Base-by-base conservation (phyloP, 345 rosid genomes). In the Noccaea bulbosa region DNA sequence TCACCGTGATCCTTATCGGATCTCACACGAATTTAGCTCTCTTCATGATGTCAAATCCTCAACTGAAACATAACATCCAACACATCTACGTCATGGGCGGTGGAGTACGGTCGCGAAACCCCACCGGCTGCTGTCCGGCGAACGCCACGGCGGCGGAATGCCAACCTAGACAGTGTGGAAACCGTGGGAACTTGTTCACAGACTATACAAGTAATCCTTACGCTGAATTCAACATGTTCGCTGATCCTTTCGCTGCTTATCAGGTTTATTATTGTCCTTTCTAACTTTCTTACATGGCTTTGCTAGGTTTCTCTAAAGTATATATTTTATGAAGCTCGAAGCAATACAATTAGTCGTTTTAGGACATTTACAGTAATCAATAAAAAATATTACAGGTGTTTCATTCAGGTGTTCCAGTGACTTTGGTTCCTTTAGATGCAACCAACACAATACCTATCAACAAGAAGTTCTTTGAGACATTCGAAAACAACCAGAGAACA, bases 61-160 rank as follows among this genome's bases (percentile, higher is more conserved):
- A 86, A 39, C 70, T 93, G 5, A 88, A 84, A 88, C 85, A 82
- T 68, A 87, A 93, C 68, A 65, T 93, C 51, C 76, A 90, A 84
- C 93, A 84, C 24, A 83, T 90, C 34, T 93, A 85, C 62, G 66
- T 85, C 2, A 93, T 93, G 98, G 98, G 97, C 4, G 98, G 98
- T 32, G 93, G 91, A 4, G 92, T 93, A 70, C 80, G 90, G 74
- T 81, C 89, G 0, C 61, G 30, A 49, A 88, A 88, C 57, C 91
- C 89, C 0, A 87, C 88, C 0, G 92, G 88, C 8, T 89, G 96
- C 24, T 89, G 96, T 75, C 86, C 90, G 1, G 6, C 57, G 9
- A 80, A 82, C 70, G 51, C 88, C 34, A 67, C 85, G 8, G 72
- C 73, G 38, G 43, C 65, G 3, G 46, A 90, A 58, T 90, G 93